A percentile compares a stretch with the other conserved stretches of the same genome.
phyloP scores from a whole-genome alignment of 257 asterid species.

The Solanum megistacrolobum region DNA sequence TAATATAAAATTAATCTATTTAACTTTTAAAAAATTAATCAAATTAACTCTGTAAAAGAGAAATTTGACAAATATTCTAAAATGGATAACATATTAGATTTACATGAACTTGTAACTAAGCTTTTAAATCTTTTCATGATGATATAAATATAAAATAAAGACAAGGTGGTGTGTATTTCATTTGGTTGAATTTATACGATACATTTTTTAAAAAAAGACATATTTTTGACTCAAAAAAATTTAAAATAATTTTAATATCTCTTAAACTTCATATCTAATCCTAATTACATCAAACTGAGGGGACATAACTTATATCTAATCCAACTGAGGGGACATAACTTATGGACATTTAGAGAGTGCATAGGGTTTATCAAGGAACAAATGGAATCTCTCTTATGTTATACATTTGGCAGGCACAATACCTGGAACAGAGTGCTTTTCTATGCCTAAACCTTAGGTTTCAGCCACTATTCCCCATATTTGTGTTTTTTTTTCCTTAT shows the following conservation, averaged over 20 bases:
- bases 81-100: not conserved
- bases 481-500: not conserved
- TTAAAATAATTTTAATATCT: too few relatives aligned
- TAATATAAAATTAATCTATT: not conserved
- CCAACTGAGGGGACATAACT: not conserved
- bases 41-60: not conserved
- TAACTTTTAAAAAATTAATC: not conserved
- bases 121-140: not conserved
- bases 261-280: too few relatives aligned
- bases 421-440: not conserved
- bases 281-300: not conserved
- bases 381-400: slow-evolving; percentile 11
- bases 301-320: not conserved
- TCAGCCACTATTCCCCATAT: not conserved
- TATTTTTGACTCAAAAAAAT: too few relatives aligned
- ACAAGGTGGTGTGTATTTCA: not conserved
- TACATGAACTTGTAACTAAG: not conserved
- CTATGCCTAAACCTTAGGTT: not conserved
- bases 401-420: slow-evolving; percentile 8
- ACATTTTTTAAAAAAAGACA: not conserved
- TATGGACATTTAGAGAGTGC: not conserved
- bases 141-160: not conserved
- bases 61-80: not conserved
- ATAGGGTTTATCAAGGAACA: not conserved
- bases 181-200: not conserved